A percentile compares a stretch with the other conserved stretches of the same genome.
These are phyloP conservation scores for Microcos paniculata DNA, from an alignment of 345 rosid species.

Conservation along the genomic window DNA sequence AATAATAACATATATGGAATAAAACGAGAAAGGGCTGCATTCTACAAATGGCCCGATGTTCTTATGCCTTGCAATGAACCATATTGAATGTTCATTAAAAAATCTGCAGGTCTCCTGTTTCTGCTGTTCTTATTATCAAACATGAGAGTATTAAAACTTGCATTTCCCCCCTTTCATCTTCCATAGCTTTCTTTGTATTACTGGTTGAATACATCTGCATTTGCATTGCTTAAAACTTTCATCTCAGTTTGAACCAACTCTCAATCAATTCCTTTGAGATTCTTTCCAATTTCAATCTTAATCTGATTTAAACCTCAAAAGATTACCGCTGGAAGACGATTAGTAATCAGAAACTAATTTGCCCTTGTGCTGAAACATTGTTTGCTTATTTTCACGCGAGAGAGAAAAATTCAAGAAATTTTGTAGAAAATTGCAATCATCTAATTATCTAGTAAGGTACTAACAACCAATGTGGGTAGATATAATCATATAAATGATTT, in stretches of 20 bases:
- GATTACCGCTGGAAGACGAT: no score
- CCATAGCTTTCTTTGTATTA: background rate
- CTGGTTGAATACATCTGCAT: background rate
- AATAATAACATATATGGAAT: background rate
- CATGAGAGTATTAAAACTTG: background rate
- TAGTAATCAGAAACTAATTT: no score
- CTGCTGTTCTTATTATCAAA: background rate
- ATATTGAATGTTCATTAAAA: background rate
- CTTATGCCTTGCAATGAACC: background rate
- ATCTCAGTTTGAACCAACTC: background rate
- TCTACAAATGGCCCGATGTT: background rate
- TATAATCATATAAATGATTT: constrained; percentile 59
- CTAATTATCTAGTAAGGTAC: no score
- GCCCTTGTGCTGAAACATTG: no score
- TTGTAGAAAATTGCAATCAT: no score
- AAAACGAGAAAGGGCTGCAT: background rate
- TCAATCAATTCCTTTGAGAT: background rate
- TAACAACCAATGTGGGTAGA: background rate
- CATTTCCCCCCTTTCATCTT: background rate
- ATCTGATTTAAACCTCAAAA: no score
- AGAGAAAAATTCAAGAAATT: no score
- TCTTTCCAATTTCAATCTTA: background rate
- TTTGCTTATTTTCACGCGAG: no score
- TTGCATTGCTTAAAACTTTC: background rate
- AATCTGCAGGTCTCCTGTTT: background rate